Base-by-base conservation (phyloP, 257 asterid species). In the Ocimum tenuiflorum region DNA sequence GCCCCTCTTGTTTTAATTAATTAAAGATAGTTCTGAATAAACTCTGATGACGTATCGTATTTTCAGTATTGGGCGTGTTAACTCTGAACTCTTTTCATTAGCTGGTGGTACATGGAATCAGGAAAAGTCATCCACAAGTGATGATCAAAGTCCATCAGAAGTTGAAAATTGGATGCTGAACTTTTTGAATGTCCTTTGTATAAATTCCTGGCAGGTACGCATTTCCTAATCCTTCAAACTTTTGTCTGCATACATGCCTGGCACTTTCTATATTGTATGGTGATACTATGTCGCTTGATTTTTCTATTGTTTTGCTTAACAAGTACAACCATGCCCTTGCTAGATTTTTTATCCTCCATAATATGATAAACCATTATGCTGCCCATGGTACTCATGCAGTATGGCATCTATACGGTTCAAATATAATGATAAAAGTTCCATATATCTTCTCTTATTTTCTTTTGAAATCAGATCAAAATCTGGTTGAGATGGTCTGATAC, bases 121-220 rank as follows among this genome's bases (percentile, higher is more conserved):
- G 53, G 80, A 78, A 18, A 75, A 36, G 17, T 38, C 79, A 15
- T 71, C 72, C 24, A 14, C 67, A 13, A 62, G 56, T 63, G 68
- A 71, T 63, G 83, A 60, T 65, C 75, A 70, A 66, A 70, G 63
- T 72, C 74, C 64, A 45, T 77, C 80, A 31, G 76, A 47, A 68
- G 79, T 72, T 65, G 85, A 82, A 41, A 78, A 59, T 56, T 87
- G 94, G 95, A 80, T 88, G 83, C 81, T 76, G 79, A 70, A 79
- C 69, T 92, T 87, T 75, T 87, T 60, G 63, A 92, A 88, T 76
- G 89, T 71, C 24, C 97, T 92, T 55, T 92, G 99, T 82, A 82
- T 92, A 70, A 92, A 92, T 80, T 82, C 97, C 69, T 92, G 99
- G 99, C 99, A 92, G 97, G 98, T 86, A 68, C 77, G 31, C 71